A percentile compares a stretch with the other conserved stretches of the same genome.
Evolutionary conservation across 2,329 filamentous ascomycete genomes (phyloP).

Genomic region (Ophiostoma australiae): DNA sequence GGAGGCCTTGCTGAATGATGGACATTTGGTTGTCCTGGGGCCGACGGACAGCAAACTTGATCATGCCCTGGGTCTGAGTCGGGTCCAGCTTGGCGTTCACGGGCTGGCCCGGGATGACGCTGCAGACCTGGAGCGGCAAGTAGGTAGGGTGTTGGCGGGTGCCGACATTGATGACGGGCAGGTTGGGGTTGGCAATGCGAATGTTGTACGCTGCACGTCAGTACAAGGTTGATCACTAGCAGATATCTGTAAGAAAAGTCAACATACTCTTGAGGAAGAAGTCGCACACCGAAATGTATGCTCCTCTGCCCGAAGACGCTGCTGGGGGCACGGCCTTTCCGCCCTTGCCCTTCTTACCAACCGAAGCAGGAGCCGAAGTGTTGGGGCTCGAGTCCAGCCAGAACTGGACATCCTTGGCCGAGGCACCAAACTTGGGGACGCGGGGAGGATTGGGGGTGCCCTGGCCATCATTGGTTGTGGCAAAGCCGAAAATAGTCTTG

Average conservation of each 20-base stretch:
- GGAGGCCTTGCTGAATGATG: slow-evolving; percentile 48
- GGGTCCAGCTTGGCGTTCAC: slow-evolving; percentile 47
- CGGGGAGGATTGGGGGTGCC: slow-evolving; percentile 30
- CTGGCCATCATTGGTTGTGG: slow-evolving; percentile 35
- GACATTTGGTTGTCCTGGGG: slow-evolving; percentile 53
- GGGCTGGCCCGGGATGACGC: slow-evolving; percentile 52
- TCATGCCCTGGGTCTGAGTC: slow-evolving; percentile 54
- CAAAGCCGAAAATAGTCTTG: slow-evolving; percentile 39
- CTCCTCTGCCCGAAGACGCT: slow-evolving; percentile 29
- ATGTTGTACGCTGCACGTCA: slow-evolving; percentile 36
- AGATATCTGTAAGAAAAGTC: not conserved
- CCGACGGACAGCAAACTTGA: slow-evolving; percentile 53
- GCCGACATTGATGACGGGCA: slow-evolving; percentile 59
- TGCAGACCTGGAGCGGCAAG: slow-evolving; percentile 54
- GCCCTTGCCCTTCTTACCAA: slow-evolving; percentile 9
- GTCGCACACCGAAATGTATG: slow-evolving; percentile 49
- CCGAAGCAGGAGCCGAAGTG: not conserved
- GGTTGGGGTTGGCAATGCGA: slow-evolving; percentile 33
- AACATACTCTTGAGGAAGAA: slow-evolving; percentile 44
- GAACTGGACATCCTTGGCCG: slow-evolving; percentile 51
- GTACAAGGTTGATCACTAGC: not conserved
- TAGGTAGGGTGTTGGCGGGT: slow-evolving; percentile 49
- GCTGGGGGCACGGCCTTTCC: slow-evolving; percentile 24
- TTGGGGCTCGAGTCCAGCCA: slow-evolving; percentile 37
- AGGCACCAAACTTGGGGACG: slow-evolving; percentile 38